phyloP scores from a whole-genome alignment of 768 basidiomycete genomes.

The Chalciporus chontae region DNA sequence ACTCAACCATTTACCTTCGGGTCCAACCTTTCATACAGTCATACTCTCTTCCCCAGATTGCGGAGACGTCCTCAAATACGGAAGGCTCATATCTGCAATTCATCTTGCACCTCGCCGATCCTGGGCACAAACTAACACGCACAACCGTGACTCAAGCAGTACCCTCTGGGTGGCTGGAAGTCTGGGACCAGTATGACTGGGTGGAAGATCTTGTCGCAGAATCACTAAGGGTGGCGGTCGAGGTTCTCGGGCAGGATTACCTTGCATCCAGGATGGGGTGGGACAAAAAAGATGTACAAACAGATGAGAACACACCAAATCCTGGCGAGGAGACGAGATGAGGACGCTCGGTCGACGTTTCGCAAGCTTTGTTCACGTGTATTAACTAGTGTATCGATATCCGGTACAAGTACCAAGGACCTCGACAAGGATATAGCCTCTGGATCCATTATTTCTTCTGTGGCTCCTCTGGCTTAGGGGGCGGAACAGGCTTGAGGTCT shows the following conservation, averaged over 20 bases:
- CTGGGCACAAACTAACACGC: slow-evolving; percentile 70
- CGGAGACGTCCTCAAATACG: slow-evolving; percentile 21
- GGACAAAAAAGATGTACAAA: slow-evolving; percentile 36
- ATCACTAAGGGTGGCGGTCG: slow-evolving; percentile 75
- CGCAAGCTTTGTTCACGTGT: slow-evolving; percentile 7
- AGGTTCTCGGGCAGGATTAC: slow-evolving; percentile 91
- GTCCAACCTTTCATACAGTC: slow-evolving; percentile 80
- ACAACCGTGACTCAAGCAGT: slow-evolving; percentile 81
- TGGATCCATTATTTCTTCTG: slow-evolving; percentile 62
- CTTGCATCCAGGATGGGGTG: slow-evolving; percentile 85
- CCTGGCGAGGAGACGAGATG: slow-evolving; percentile 10
- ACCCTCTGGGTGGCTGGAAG: slow-evolving; percentile 79
- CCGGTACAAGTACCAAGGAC: neutral
- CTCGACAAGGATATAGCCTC: neutral
- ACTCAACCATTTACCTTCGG: slow-evolving; percentile 89
- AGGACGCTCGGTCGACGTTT: neutral
- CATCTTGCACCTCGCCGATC: slow-evolving; percentile 67
- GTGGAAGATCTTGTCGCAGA: slow-evolving; percentile 95
- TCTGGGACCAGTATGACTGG: slow-evolving; percentile 94
- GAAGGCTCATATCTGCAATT: slow-evolving; percentile 51
- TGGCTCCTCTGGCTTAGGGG: slow-evolving; percentile 70
- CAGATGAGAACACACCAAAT: slow-evolving; percentile 7
- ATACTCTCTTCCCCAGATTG: slow-evolving; percentile 40
- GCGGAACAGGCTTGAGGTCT: slow-evolving; percentile 71
- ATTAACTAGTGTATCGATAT: slow-evolving; percentile 13